Evolutionary conservation across 2,329 filamentous ascomycete genomes (phyloP).

Genomic region (Didymella pomorum): DNA sequence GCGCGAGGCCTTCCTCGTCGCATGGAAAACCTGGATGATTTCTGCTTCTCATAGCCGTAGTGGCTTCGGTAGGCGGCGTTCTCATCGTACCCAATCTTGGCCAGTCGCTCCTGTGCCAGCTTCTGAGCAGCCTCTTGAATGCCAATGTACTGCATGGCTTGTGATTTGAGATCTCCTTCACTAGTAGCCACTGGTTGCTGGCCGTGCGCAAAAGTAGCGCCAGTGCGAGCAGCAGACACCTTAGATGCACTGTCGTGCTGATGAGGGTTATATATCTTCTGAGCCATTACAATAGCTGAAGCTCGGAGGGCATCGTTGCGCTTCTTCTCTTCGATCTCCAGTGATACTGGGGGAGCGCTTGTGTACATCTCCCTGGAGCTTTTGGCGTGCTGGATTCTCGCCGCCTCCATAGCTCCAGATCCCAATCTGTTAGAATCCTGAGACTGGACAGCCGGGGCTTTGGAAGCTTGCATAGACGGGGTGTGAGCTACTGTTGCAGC

Average conservation of each 20-base stretch:
- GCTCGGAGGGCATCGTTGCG: conserved; percentile 77
- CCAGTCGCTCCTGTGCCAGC: conserved; percentile 81
- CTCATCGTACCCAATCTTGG: conserved; percentile 78
- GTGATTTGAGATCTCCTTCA: conserved; percentile 60
- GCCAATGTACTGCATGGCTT: conserved; percentile 63
- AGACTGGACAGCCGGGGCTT: conserved; percentile 11
- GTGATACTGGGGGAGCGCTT: conserved; percentile 73
- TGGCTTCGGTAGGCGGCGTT: conserved; percentile 75
- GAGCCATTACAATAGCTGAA: conserved; percentile 88
- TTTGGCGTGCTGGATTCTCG: conserved; percentile 70
- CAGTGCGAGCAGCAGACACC: conserved; percentile 42
- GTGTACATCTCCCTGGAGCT: conserved; percentile 79
- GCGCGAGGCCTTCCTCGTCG: conserved; percentile 65
- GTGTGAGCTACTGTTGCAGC: conserved; percentile 75
- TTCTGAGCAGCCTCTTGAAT: conserved; percentile 89
- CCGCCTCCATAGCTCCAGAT: conserved; percentile 65
- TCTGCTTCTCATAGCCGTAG: conserved; percentile 68
- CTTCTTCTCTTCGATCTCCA: conserved; percentile 77
- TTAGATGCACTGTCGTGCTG: conserved; percentile 59
- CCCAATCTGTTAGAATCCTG: conserved; percentile 52
- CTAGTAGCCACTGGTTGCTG: conserved; percentile 38
- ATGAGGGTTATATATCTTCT: conserved; percentile 79
- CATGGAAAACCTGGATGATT: conserved; percentile 60
- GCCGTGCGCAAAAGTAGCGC: conserved; percentile 45
- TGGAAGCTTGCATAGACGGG: conserved; percentile 39